Conservation (phyloP, 495 filamentous ascomycete genomes). For the Hypomontagnella submonticulosa region DNA sequence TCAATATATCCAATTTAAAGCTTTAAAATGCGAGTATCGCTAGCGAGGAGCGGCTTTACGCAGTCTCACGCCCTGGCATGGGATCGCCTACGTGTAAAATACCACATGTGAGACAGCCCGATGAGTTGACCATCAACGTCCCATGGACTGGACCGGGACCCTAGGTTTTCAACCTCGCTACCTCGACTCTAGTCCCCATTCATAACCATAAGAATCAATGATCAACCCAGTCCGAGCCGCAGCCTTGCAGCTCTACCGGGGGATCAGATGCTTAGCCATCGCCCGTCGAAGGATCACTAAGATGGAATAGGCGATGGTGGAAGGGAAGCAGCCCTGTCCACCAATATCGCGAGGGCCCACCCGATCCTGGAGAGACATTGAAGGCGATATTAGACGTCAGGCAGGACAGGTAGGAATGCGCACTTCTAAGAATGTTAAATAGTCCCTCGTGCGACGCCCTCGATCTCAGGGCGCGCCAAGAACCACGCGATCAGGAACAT, state of each 20-base stretch:
- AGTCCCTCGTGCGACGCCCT: constrained; percentile 7
- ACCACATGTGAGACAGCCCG: constrained; percentile 25
- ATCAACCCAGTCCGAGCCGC: constrained; percentile 4
- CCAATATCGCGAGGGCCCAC: constrained; percentile 21
- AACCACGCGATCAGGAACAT: constrained; percentile 2
- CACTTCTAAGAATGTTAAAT: constrained; percentile 34
- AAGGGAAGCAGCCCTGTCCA: constrained; percentile 4
- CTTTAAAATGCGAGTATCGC: too few species aligned
- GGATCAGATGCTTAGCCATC: constrained; percentile 22
- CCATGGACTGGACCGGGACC: background rate
- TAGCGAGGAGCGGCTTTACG: background rate
- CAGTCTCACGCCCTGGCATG: constrained; percentile 16
- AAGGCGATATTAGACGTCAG: constrained; percentile 16
- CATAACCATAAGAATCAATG: background rate
- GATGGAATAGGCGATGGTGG: constrained; percentile 7
- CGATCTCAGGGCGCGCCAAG: background rate
- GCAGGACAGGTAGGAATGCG: constrained; percentile 30
- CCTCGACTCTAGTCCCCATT: too few species aligned
- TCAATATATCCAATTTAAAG: too few species aligned
- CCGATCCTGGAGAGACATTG: constrained; percentile 26
- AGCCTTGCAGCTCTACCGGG: constrained; percentile 10
- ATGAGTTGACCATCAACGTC: constrained; percentile 2
- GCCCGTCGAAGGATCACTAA: constrained; percentile 6
- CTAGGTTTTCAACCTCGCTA: too few species aligned
- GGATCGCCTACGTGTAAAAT: constrained; percentile 21